A percentile compares a stretch with the other conserved stretches of the same genome.
phyloP scores from a whole-genome alignment of 352 stramenopile species.

The Phytophthora constricta region DNA sequence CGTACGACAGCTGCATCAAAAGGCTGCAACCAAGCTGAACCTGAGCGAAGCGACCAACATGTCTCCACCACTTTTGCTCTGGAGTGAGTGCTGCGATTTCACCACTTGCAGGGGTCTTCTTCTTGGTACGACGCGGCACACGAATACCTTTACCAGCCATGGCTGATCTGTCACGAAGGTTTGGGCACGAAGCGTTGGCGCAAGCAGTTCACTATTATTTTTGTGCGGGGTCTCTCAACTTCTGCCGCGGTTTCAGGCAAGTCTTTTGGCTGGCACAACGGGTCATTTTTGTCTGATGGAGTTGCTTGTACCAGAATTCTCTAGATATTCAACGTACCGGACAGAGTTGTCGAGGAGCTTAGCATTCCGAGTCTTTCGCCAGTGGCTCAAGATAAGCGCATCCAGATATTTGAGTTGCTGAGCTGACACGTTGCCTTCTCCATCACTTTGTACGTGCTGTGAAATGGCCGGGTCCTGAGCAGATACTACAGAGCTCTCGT shows the following conservation, averaged over 20 bases:
- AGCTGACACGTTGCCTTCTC: conserved; percentile 36
- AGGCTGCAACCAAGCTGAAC: conserved; percentile 63
- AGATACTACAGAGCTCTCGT: conserved; percentile 39
- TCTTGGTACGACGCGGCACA: conserved; percentile 11
- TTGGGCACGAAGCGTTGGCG: not conserved
- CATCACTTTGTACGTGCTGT: conserved; percentile 53
- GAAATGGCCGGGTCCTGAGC: conserved; percentile 26
- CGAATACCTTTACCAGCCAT: not conserved
- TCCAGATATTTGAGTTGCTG: conserved; percentile 73
- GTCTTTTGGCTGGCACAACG: not conserved
- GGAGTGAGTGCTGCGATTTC: conserved; percentile 12
- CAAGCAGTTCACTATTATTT: not conserved
- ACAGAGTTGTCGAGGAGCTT: conserved; percentile 44
- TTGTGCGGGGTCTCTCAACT: not conserved
- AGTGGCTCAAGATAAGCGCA: conserved; percentile 62
- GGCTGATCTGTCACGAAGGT: not conserved
- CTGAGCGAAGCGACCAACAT: conserved; percentile 44
- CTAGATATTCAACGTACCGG: conserved; percentile 59
- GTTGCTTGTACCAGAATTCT: conserved; percentile 29
- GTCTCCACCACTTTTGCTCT: conserved; percentile 53
- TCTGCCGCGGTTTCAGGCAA: not conserved
- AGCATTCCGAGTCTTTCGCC: conserved; percentile 41
- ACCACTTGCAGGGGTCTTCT: conserved; percentile 20
- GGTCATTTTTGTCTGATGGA: conserved; percentile 1
- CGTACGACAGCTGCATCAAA: conserved; percentile 84